A percentile compares a stretch with the other conserved stretches of the same genome.
These are phyloP conservation scores for Chlorella vulgaris DNA, from an alignment of 139 green algal genomes.

Conservation along the genomic window DNA sequence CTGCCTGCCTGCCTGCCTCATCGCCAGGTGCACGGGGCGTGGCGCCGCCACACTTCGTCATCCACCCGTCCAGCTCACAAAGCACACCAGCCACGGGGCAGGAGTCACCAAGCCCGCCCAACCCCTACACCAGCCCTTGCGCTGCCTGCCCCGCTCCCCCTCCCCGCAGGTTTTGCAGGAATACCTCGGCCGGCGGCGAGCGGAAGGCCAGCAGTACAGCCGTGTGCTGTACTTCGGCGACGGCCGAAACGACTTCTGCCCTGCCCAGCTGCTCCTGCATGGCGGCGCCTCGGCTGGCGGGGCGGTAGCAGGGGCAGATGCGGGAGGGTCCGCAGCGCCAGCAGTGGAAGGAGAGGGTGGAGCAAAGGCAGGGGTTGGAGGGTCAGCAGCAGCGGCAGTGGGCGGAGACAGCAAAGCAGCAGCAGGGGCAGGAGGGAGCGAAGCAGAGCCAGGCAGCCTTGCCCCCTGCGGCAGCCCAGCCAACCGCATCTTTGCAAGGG, in stretches of 20 bases:
- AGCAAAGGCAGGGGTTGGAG: background rate
- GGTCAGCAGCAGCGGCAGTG: background rate
- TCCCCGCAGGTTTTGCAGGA: constrained; percentile 32
- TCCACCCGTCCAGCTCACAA: too few relatives aligned
- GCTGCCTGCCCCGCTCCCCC: background rate
- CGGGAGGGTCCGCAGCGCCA: background rate
- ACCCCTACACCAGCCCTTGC: background rate
- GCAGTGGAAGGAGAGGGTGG: background rate
- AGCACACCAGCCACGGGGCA: too few relatives aligned
- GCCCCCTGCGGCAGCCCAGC: background rate
- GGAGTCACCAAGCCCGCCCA: too few relatives aligned
- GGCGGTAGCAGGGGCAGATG: background rate
- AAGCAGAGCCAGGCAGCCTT: background rate
- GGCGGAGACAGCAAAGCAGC: background rate
- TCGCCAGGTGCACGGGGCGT: too few relatives aligned
- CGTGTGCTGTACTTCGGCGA: constrained; percentile 47
- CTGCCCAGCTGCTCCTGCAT: constrained; percentile 27
- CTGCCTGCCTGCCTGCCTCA: background rate
- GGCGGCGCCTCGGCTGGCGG: background rate
- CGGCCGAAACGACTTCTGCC: constrained; percentile 42
- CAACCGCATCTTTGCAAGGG: constrained; percentile 32
- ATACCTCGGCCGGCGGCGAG: constrained; percentile 9
- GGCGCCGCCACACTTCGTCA: too few relatives aligned
- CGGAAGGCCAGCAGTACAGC: background rate
- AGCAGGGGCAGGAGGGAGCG: background rate